A percentile compares a stretch with the other conserved stretches of the same genome.
These are phyloP conservation scores for Stagonosporopsis chrysanthemi DNA, from an alignment of 2,329 filamentous ascomycete genomes.

Conservation along the genomic window DNA sequence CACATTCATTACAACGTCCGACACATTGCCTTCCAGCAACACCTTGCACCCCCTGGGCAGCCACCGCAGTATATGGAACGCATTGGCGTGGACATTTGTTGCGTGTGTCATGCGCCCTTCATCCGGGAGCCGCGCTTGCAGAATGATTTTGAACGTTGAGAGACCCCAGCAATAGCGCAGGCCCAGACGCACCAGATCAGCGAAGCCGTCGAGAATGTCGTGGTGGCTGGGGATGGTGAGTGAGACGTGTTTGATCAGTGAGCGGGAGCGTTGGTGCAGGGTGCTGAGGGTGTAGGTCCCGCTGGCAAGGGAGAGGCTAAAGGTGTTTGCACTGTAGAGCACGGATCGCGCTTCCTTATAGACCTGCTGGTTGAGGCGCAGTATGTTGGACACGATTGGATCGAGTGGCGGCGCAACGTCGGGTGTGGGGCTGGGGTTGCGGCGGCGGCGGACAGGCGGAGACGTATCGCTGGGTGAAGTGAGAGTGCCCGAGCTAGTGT, in stretches of 20 bases:
- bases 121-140: conserved; percentile 45
- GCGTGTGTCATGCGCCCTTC: conserved; percentile 40
- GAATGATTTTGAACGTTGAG: conserved; percentile 51
- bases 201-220: conserved; percentile 57
- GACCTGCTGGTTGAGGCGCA: conserved; percentile 51
- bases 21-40: conserved; percentile 50
- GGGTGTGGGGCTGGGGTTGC: not conserved
- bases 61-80: conserved; percentile 57
- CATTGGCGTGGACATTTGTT: conserved; percentile 56
- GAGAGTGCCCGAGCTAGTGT: not conserved
- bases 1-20: conserved; percentile 51
- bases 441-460: not conserved
- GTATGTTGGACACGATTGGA: conserved; percentile 49
- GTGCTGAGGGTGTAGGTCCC: conserved; percentile 50
- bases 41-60: conserved; percentile 54
- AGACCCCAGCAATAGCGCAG: conserved; percentile 57
- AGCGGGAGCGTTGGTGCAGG: conserved; percentile 54
- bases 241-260: conserved; percentile 53
- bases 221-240: conserved; percentile 56
- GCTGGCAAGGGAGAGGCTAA: conserved; percentile 48
- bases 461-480: not conserved
- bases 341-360: conserved; percentile 45
- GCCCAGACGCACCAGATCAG: conserved; percentile 55
- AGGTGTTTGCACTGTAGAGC: conserved; percentile 44
- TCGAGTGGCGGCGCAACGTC: conserved; percentile 27